Evolutionary conservation across 192 early-diverging fungal species (phyloP), one percentile per base, ranked within the genome.

Genomic region (Backusella westeae): DNA sequence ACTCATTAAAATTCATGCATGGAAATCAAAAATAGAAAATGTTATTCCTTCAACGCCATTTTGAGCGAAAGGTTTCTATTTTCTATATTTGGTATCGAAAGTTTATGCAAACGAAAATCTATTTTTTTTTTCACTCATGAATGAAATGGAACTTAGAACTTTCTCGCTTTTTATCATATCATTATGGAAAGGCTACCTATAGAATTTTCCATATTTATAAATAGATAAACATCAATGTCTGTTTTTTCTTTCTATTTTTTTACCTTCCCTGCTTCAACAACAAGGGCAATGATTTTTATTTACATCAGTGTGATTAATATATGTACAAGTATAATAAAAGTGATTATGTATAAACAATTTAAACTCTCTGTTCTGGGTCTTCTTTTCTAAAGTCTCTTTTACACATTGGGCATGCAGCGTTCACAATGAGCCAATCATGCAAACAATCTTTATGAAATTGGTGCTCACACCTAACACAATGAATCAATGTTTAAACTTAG

Each of bases 391-490:
- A 82, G 72, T 88, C 87, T 34, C 80, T 83, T 53, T 92, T 91
- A 80, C 94, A 95, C 26, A 94, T 82, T 21, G 94, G 94, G 78
- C 94, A 96, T 7, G 86, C 84, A 71, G 86, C 83, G 78, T 94
- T 93, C 67, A 93, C 75, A 32, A 85, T 85, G 38, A 96, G 84
- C 94, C 94, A 96, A 75, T 92, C 91, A 73, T 93, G 91, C 1
- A 94, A 91, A 82, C 94, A 96, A 23, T 89, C 85, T 79, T 88
- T 88, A 83, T 96, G 94, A 81, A 94, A 93, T 76, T 93, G 91
- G 81, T 96, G 94, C 1, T 77, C 80, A 83, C 94, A 81, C 72
- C 80, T 81, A 66, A 49, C 36, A 5, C 15, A 21, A 68, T 17
- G 46, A 0, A 53, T 63, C 26, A 63, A n/a, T 23, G 21, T 63